Conservation (phyloP, 2,329 filamentous ascomycete species). For the Trichoderma polysporum region DNA sequence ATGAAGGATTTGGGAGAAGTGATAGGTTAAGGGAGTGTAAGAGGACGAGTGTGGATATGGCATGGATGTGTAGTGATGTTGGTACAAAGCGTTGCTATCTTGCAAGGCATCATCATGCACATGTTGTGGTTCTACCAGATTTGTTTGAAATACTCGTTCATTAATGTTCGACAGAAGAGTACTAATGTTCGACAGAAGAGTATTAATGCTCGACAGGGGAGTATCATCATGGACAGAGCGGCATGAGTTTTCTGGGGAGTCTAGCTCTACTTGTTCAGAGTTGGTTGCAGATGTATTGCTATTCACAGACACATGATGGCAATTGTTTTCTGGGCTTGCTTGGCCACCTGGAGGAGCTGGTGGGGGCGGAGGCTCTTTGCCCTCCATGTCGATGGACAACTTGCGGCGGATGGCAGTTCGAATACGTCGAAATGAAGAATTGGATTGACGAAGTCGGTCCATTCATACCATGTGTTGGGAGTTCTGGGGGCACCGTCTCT, state of each 20-base stretch:
- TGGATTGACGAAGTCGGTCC: background rate
- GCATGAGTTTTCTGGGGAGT: background rate
- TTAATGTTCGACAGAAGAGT: background rate
- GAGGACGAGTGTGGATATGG: background rate
- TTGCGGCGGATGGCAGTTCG: background rate
- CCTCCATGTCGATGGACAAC: background rate
- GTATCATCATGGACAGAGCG: background rate
- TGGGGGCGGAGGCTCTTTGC: background rate
- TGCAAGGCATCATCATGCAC: background rate
- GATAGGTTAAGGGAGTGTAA: too few relatives aligned
- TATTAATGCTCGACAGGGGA: background rate
- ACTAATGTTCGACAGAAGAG: too few relatives aligned
- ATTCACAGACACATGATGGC: background rate
- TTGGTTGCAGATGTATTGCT: background rate
- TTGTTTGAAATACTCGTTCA: background rate
- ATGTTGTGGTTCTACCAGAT: background rate
- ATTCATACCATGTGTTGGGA: background rate
- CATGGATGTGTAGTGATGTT: background rate
- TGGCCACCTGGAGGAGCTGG: background rate
- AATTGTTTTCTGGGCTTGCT: background rate
- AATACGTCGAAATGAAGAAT: background rate
- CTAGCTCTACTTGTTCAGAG: background rate
- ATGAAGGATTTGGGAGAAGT: background rate
- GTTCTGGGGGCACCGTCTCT: background rate
- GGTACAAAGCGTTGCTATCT: background rate